phyloP scores from a whole-genome alignment of 345 rosid genomes.

The Eucalyptus melliodora region DNA sequence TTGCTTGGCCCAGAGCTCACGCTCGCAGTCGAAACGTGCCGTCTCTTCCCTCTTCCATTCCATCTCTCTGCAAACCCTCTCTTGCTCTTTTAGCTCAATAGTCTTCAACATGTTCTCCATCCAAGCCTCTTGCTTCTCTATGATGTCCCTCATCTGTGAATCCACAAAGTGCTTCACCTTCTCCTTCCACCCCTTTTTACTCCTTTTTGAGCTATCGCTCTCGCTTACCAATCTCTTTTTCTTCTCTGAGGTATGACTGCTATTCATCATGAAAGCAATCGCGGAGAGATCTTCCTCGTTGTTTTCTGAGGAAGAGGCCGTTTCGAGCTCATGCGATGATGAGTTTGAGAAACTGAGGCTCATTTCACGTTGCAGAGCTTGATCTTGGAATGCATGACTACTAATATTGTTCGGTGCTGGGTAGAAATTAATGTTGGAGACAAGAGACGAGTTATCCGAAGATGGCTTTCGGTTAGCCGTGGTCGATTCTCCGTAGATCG shows the following conservation, averaged over 20 bases:
- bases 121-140: constrained; percentile 45
- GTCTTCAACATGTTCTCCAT: constrained; percentile 49
- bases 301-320: constrained; percentile 32
- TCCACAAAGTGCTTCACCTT: constrained; percentile 38
- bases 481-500: constrained; percentile 28
- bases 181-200: constrained; percentile 17
- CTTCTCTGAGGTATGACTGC: constrained; percentile 2
- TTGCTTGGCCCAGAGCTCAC: constrained; percentile 37
- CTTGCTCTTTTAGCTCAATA: constrained; percentile 37
- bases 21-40: constrained; percentile 26
- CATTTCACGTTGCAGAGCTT: background rate
- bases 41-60: constrained; percentile 41
- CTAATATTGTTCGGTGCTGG: background rate
- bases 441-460: background rate
- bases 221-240: constrained; percentile 1
- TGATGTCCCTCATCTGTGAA: constrained; percentile 22
- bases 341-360: constrained; percentile 28
- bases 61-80: constrained; percentile 27
- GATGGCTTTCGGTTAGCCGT: background rate
- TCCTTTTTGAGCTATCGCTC: background rate
- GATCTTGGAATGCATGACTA: background rate
- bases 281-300: constrained; percentile 29
- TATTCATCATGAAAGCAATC: constrained; percentile 30
- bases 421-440: background rate
- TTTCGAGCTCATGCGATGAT: constrained; percentile 30